Percentiles rank a stretch among this genome's conserved stretches.
Conservation (phyloP, 192 early-diverging fungal species). For the Coemansia sp. region DNA sequence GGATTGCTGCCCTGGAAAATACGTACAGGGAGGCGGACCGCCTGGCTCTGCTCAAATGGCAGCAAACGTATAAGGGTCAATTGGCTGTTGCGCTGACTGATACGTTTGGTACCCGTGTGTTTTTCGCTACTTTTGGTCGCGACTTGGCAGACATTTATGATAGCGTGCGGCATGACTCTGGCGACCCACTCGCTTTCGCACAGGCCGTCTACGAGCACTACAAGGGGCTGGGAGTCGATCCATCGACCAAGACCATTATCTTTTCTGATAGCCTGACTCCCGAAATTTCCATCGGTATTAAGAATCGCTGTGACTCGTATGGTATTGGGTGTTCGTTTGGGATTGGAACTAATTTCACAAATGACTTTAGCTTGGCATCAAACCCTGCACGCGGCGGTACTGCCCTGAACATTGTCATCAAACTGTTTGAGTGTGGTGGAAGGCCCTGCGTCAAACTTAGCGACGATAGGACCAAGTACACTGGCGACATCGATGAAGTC, state of each 20-base stretch:
- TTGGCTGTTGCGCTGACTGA: slow-evolving; percentile 74
- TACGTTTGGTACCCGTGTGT: slow-evolving; percentile 68
- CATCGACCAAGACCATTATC: slow-evolving; percentile 64
- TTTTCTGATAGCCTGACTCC: slow-evolving; percentile 72
- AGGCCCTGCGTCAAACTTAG: slow-evolving; percentile 71
- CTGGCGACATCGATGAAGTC: slow-evolving; percentile 60
- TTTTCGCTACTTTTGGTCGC: slow-evolving; percentile 65
- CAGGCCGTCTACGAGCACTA: slow-evolving; percentile 63
- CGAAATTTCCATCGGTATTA: slow-evolving; percentile 56
- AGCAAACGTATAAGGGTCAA: slow-evolving; percentile 56
- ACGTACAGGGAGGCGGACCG: slow-evolving; percentile 62
- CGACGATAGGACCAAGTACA: slow-evolving; percentile 66
- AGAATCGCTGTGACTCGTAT: slow-evolving; percentile 44
- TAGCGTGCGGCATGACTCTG: slow-evolving; percentile 77
- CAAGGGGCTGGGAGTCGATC: slow-evolving; percentile 59
- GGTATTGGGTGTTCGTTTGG: slow-evolving; percentile 66
- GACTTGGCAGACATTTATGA: slow-evolving; percentile 56
- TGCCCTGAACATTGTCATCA: slow-evolving; percentile 78
- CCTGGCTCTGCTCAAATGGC: slow-evolving; percentile 65
- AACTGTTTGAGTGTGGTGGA: slow-evolving; percentile 62
- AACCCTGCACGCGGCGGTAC: slow-evolving; percentile 38
- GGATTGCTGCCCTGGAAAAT: slow-evolving; percentile 66
- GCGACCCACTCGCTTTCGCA: slow-evolving; percentile 67
- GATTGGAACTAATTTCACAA: slow-evolving; percentile 77
- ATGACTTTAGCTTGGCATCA: slow-evolving; percentile 60